phyloP scores from a whole-genome alignment of 768 basidiomycete genomes.

The Termitomyces sp. region DNA sequence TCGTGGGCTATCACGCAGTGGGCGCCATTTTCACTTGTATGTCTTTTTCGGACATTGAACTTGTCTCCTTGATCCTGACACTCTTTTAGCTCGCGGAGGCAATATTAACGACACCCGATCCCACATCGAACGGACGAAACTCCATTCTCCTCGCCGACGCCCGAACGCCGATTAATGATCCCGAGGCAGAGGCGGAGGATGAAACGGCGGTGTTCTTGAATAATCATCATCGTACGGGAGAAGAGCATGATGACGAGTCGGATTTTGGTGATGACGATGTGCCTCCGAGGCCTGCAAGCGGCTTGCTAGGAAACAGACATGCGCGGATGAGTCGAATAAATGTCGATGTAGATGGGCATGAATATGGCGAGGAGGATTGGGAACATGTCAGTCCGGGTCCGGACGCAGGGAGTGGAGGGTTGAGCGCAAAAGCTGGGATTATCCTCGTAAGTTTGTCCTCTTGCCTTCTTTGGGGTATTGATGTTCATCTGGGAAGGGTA shows the following conservation, averaged over 20 bases:
- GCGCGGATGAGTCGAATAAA: constrained; percentile 47
- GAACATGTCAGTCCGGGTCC: constrained; percentile 17
- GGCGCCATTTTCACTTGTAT: constrained; percentile 87
- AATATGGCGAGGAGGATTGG: constrained; percentile 15
- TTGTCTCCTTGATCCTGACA: not conserved
- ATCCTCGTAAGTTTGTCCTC: constrained; percentile 55
- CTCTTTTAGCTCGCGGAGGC: constrained; percentile 69
- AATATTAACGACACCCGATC: constrained; percentile 62
- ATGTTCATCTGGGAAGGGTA: constrained; percentile 49
- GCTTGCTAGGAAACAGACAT: constrained; percentile 34
- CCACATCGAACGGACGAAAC: constrained; percentile 24
- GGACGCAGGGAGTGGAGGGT: constrained; percentile 12
- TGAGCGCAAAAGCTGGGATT: constrained; percentile 84
- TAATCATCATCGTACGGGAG: not conserved
- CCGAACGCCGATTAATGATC: constrained; percentile 29
- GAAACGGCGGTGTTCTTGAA: constrained; percentile 17
- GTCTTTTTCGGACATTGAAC: constrained; percentile 15
- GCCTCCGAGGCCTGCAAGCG: not conserved
- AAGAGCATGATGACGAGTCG: not conserved
- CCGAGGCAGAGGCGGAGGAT: constrained; percentile 24
- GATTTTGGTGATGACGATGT: constrained; percentile 8
- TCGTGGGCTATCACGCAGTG: constrained; percentile 93
- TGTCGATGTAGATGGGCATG: constrained; percentile 22
- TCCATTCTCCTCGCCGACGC: constrained; percentile 42
- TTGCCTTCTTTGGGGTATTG: not conserved